Evolutionary conservation across 768 basidiomycete species (phyloP).

Genomic region (Termitomyces sp.): DNA sequence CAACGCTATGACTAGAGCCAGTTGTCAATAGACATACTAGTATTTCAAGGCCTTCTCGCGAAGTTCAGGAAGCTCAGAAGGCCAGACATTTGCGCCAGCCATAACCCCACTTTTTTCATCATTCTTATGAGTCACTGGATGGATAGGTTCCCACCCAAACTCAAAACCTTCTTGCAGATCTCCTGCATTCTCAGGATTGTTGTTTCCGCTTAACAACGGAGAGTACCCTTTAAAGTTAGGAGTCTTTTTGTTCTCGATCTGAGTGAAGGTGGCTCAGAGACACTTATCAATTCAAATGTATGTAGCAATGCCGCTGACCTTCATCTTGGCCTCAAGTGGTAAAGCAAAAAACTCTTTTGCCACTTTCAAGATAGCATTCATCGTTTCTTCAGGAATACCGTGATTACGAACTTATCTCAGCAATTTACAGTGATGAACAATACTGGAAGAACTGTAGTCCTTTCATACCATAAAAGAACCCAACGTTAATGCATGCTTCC

Average conservation of each 20-base stretch:
- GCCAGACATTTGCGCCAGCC: conserved; percentile 79
- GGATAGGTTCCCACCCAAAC: conserved; percentile 63
- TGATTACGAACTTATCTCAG: conserved; percentile 66
- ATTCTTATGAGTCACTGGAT: conserved; percentile 19
- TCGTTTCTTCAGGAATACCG: conserved; percentile 50
- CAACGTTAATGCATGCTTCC: conserved; percentile 74
- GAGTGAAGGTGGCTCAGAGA: neutral
- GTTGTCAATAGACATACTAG: conserved; percentile 42
- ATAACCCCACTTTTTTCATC: conserved; percentile 45
- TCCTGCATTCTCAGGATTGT: conserved; percentile 69
- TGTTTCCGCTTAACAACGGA: conserved; percentile 65
- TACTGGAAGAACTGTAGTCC: neutral
- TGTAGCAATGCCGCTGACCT: conserved; percentile 31
- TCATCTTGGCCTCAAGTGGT: conserved; percentile 56
- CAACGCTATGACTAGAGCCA: neutral
- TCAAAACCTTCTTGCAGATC: conserved; percentile 92
- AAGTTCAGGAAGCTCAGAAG: conserved; percentile 53
- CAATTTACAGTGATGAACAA: neutral
- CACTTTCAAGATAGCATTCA: conserved; percentile 37
- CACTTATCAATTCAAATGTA: neutral
- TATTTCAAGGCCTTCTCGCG: conserved; percentile 53
- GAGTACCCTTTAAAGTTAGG: conserved; percentile 76
- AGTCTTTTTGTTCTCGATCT: conserved; percentile 67
- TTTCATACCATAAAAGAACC: conserved; percentile 74
- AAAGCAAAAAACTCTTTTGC: conserved; percentile 66